phyloP scores from a whole-genome alignment of 495 filamentous ascomycete species.

The Hypoxylon fuscum region DNA sequence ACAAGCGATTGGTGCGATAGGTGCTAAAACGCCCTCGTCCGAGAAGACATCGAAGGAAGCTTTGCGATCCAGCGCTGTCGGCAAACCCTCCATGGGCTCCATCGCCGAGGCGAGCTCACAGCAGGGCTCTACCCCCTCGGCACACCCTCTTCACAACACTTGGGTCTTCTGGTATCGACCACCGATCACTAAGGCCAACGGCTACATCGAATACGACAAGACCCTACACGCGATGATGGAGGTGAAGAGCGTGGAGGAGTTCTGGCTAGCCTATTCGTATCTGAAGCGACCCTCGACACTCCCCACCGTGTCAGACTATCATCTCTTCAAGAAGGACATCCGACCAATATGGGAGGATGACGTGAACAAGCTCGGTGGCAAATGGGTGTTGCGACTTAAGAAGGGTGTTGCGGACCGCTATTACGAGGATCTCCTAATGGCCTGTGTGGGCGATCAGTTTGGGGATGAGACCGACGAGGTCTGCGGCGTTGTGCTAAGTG shows the following conservation, averaged over 20 bases:
- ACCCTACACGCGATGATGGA: conserved; percentile 85
- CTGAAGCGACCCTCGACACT: conserved; percentile 87
- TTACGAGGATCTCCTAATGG: conserved; percentile 94
- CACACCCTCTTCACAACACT: conserved; percentile 77
- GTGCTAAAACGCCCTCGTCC: conserved; percentile 69
- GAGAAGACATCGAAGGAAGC: conserved; percentile 65
- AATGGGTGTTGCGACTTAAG: conserved; percentile 95
- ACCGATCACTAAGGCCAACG: conserved; percentile 84
- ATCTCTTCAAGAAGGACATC: conserved; percentile 97
- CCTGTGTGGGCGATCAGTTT: conserved; percentile 94
- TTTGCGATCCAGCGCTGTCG: conserved; percentile 53
- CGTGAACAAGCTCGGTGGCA: conserved; percentile 93
- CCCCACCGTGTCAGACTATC: conserved; percentile 95
- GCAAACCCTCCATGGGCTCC: conserved; percentile 54
- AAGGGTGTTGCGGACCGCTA: conserved; percentile 97
- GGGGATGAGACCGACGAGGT: conserved; percentile 93
- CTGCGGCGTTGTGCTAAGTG: conserved; percentile 91
- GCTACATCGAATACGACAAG: conserved; percentile 97
- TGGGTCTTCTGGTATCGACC: conserved; percentile 99
- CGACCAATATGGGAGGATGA: conserved; percentile 99
- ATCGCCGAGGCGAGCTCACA: conserved; percentile 50
- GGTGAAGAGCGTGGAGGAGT: conserved; percentile 86
- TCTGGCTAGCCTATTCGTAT: conserved; percentile 91
- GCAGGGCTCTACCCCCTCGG: conserved; percentile 33
- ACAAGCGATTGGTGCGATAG: conserved; percentile 68